Conservation (phyloP, 1,139 yeast species). For the Geotrichum candidum region DNA sequence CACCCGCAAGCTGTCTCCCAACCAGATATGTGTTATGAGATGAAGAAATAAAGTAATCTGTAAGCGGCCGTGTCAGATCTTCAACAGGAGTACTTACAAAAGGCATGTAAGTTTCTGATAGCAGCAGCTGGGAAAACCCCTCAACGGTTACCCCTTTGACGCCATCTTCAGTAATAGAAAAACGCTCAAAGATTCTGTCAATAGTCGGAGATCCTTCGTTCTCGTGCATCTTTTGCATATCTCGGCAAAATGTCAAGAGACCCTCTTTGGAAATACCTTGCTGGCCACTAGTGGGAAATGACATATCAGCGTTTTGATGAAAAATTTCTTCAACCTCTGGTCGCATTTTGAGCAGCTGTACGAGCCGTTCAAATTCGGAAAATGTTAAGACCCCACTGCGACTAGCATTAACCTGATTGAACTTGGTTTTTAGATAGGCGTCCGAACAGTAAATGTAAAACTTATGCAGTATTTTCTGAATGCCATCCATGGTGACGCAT, state of each 20-base stretch:
- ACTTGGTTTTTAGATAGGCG: conserved; percentile 38
- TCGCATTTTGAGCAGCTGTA: conserved; percentile 48
- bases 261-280: conserved; percentile 33
- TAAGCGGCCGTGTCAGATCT: conserved; percentile 64
- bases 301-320: conserved; percentile 22
- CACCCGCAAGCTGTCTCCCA: conserved; percentile 91
- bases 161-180: background rate
- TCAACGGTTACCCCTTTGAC: conserved; percentile 24
- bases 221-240: conserved; percentile 40
- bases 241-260: conserved; percentile 45
- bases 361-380: conserved; percentile 67
- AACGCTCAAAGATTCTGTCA: conserved; percentile 9
- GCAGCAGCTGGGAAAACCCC: conserved; percentile 47
- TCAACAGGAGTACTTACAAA: conserved; percentile 31
- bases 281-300: conserved; percentile 13
- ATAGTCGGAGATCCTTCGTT: background rate
- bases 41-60: conserved; percentile 82
- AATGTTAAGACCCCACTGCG: conserved; percentile 50
- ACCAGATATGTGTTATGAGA: conserved; percentile 90
- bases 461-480: conserved; percentile 56
- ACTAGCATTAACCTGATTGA: conserved; percentile 45
- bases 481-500: conserved; percentile 59
- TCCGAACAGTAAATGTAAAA: conserved; percentile 61
- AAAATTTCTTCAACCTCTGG: conserved; percentile 46
- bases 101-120: conserved; percentile 45